Percentiles rank a stretch among this genome's conserved stretches.
Evolutionary conservation across 345 rosid genomes (phyloP).

Genomic region (Moricandia arvensis): DNA sequence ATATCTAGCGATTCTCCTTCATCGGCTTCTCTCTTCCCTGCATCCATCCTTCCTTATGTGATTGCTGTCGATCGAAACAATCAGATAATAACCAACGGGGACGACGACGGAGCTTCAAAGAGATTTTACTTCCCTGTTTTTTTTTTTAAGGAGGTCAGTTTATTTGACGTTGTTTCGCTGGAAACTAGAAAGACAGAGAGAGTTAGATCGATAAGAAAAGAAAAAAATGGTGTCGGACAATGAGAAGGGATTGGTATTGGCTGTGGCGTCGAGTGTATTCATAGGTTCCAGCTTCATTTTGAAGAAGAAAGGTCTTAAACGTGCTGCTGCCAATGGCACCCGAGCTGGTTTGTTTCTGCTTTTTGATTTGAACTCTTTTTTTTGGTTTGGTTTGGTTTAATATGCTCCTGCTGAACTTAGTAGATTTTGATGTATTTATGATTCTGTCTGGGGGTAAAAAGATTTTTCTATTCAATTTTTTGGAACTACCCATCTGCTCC

Average conservation of each 20-base stretch:
- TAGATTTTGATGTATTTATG: no score
- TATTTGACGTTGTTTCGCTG: background rate
- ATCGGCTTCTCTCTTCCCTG: background rate
- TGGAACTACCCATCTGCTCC: no score
- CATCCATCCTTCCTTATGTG: background rate
- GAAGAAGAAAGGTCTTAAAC: constrained; percentile 94
- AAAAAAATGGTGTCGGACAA: constrained; percentile 52
- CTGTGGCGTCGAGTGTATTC: constrained; percentile 71
- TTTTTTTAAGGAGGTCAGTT: no score
- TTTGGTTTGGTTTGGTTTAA: background rate
- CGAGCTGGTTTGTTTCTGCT: constrained; percentile 58
- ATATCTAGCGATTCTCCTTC: constrained; percentile 14
- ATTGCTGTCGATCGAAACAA: background rate
- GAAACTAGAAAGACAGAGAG: background rate
- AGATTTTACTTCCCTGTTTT: no score
- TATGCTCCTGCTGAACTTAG: background rate
- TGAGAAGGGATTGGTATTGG: constrained; percentile 69
- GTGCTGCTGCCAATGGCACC: constrained; percentile 76
- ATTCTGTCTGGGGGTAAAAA: no score
- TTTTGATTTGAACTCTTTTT: background rate
- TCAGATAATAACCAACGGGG: background rate
- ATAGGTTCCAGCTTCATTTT: constrained; percentile 88
- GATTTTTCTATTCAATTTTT: no score
- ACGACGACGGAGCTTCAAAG: background rate
- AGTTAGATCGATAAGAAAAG: background rate